Evolutionary conservation across 306 rosid genomes (phyloP).

Genomic region (Sophora flavescens): DNA sequence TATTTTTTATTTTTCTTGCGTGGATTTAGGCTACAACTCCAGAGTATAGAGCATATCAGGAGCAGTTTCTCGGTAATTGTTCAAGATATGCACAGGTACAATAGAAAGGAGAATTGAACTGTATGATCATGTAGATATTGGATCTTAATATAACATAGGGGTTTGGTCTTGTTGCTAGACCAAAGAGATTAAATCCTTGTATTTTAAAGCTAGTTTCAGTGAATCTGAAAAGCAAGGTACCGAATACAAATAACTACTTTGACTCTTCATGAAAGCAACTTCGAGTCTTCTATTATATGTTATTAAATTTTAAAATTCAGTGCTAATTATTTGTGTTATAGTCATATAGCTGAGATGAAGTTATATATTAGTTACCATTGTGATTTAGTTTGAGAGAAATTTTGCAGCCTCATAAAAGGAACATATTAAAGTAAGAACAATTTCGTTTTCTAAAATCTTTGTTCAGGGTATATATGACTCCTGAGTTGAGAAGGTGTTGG

Average conservation of each 20-base stretch:
- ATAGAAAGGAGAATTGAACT: neutral
- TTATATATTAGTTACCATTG: neutral
- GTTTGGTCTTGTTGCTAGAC: neutral
- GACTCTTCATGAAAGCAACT: neutral
- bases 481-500: slow-evolving; percentile 94
- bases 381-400: neutral
- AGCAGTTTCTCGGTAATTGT: slow-evolving; percentile 90
- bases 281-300: slow-evolving; percentile 5
- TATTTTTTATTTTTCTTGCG: slow-evolving; percentile 22
- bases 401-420: neutral
- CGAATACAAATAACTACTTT: slow-evolving; percentile 8
- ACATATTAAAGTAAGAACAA: neutral
- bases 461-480: slow-evolving; percentile 90
- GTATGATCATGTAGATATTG: slow-evolving; percentile 13
- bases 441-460: neutral
- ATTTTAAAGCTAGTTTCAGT: slow-evolving; percentile 79
- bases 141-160: neutral
- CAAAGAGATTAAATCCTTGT: neutral
- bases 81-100: slow-evolving; percentile 91
- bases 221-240: slow-evolving; percentile 92
- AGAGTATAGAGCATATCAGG: slow-evolving; percentile 94
- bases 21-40: slow-evolving; percentile 79
- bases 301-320: neutral
- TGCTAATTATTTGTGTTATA: slow-evolving; percentile 8
- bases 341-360: slow-evolving; percentile 18